phyloP scores from a whole-genome alignment of 345 rosid genomes.

The Luvunga scandens region DNA sequence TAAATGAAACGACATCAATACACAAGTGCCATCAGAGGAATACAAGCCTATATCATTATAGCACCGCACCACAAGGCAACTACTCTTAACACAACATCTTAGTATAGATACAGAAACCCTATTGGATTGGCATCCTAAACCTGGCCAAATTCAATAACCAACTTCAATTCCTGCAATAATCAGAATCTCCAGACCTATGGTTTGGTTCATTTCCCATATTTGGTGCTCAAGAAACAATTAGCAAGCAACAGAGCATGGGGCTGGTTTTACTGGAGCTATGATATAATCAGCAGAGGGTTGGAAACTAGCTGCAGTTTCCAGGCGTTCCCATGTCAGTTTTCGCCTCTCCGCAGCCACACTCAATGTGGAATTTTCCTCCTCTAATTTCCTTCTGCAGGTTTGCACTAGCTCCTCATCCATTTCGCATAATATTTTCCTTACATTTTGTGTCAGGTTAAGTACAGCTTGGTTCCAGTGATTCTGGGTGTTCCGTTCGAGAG shows the following conservation, averaged over 20 bases:
- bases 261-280: slow-evolving; percentile 34
- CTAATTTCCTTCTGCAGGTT: slow-evolving; percentile 48
- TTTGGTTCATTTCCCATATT: not conserved
- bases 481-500: slow-evolving; percentile 58
- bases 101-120: slow-evolving; percentile 20
- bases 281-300: slow-evolving; percentile 26
- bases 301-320: slow-evolving; percentile 50
- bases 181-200: not conserved
- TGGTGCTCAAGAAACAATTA: slow-evolving; percentile 21
- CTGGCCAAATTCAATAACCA: slow-evolving; percentile 14
- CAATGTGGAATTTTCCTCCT: slow-evolving; percentile 46
- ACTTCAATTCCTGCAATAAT: slow-evolving; percentile 9
- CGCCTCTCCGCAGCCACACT: slow-evolving; percentile 52
- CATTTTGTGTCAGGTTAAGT: slow-evolving; percentile 58
- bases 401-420: slow-evolving; percentile 67
- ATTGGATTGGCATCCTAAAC: slow-evolving; percentile 13
- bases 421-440: slow-evolving; percentile 54
- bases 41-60: slow-evolving; percentile 25
- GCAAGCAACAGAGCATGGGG: slow-evolving; percentile 48
- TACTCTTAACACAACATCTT: slow-evolving; percentile 27
- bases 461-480: slow-evolving; percentile 82
- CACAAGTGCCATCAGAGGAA: slow-evolving; percentile 22
- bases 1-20: slow-evolving; percentile 18
- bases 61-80: slow-evolving; percentile 1
- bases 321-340: slow-evolving; percentile 58